Percentiles rank a stretch among this genome's conserved stretches.
Conservation (phyloP, 305 asterid genomes). For the Vinca major region DNA sequence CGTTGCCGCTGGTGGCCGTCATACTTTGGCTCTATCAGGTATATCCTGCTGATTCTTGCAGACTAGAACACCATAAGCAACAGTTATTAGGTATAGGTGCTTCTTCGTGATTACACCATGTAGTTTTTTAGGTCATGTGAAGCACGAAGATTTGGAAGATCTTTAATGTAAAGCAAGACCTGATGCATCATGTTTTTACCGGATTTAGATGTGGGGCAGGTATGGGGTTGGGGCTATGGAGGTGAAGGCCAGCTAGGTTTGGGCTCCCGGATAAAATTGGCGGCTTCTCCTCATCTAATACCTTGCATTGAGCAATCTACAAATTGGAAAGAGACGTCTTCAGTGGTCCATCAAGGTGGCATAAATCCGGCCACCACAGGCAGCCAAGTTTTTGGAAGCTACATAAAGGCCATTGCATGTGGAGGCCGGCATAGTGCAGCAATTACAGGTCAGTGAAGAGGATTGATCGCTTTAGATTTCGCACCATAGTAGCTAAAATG, state of each 20-base stretch:
- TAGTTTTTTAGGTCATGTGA: conserved; percentile 55
- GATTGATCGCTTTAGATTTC: conserved; percentile 31
- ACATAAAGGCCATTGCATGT: conserved; percentile 80
- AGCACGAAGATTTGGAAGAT: conserved; percentile 37
- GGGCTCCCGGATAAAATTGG: conserved; percentile 87
- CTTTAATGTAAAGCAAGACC: conserved; percentile 50
- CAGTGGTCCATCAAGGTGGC: conserved; percentile 46
- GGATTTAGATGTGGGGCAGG: conserved; percentile 90
- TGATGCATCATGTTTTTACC: conserved; percentile 54
- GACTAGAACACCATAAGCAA: conserved; percentile 13
- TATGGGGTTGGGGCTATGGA: conserved; percentile 99
- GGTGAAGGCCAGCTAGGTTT: conserved; percentile 97
- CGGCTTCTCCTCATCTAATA: conserved; percentile 90
- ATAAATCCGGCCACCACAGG: conserved; percentile 47
- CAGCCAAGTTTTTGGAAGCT: conserved; percentile 61
- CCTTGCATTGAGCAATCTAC: conserved; percentile 68
- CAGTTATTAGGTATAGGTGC: conserved; percentile 19
- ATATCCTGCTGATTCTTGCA: conserved; percentile 20
- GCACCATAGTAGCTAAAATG: conserved; percentile 4
- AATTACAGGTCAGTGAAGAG: conserved; percentile 49
- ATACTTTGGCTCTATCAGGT: conserved; percentile 91
- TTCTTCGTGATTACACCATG: conserved; percentile 34
- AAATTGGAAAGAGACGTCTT: conserved; percentile 39
- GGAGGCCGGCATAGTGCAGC: conserved; percentile 97
- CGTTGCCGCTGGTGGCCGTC: conserved; percentile 98